A percentile compares a stretch with the other conserved stretches of the same genome.
Evolutionary conservation across 306 rosid genomes (phyloP).

Genomic region (Cucumis hystrix): DNA sequence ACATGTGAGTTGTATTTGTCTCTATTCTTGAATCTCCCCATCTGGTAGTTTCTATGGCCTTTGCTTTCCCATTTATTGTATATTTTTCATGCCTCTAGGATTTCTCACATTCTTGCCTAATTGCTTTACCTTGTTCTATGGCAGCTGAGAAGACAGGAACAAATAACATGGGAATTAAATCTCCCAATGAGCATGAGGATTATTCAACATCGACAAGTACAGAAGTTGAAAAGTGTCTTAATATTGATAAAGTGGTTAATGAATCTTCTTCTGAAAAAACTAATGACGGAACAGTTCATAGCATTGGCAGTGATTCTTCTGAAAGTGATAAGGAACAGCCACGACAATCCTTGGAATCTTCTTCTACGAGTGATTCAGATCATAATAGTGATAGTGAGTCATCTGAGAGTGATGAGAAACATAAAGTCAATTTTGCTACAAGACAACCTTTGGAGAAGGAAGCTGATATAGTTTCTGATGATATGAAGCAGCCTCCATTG

Average conservation of each 20-base stretch:
- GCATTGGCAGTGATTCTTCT: slow-evolving; percentile 11
- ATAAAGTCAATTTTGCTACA: not conserved
- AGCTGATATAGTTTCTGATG: slow-evolving; percentile 24
- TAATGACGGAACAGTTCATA: slow-evolving; percentile 5
- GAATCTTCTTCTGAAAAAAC: slow-evolving; percentile 17
- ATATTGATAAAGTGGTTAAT: slow-evolving; percentile 13
- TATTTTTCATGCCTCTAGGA: not conserved
- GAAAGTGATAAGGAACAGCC: slow-evolving; percentile 11
- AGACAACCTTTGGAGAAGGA: slow-evolving; percentile 21
- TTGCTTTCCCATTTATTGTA: not conserved
- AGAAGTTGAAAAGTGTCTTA: slow-evolving; percentile 12
- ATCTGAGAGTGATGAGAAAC: slow-evolving; percentile 12
- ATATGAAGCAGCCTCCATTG: slow-evolving; percentile 11
- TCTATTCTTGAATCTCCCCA: not conserved
- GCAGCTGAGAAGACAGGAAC: slow-evolving; percentile 16
- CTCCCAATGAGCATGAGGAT: slow-evolving; percentile 14
- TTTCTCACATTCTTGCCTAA: not conserved
- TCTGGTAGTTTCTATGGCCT: not conserved
- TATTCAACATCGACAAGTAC: slow-evolving; percentile 11
- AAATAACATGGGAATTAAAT: slow-evolving; percentile 11
- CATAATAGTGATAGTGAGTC: slow-evolving; percentile 12
- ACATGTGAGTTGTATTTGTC: slow-evolving; percentile 22
- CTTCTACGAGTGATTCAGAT: slow-evolving; percentile 13
- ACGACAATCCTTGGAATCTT: slow-evolving; percentile 18
- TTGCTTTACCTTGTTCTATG: not conserved